Evolutionary conservation across 106 monocot genomes (phyloP).

Genomic region (Dendrobium huoshanense): DNA sequence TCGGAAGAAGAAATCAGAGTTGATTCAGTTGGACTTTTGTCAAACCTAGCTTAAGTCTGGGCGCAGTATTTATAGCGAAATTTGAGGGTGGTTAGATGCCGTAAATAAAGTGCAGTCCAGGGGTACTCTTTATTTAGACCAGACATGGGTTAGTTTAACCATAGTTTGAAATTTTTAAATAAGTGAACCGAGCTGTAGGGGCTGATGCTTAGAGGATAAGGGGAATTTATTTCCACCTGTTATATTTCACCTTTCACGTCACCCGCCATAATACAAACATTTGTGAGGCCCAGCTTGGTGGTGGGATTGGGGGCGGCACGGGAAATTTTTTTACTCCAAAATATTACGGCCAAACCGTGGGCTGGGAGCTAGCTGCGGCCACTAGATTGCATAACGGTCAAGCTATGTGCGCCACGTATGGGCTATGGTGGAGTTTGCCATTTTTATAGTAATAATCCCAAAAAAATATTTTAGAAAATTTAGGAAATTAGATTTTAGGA

Average conservation of each 20-base stretch:
- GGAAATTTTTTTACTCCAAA: no score
- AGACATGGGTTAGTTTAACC: neutral
- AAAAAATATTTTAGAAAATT: no score
- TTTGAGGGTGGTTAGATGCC: neutral
- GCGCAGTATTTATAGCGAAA: conserved; percentile 23
- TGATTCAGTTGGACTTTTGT: conserved; percentile 16
- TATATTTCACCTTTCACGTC: neutral
- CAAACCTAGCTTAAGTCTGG: conserved; percentile 20
- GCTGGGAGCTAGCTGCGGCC: neutral
- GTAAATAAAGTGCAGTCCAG: neutral
- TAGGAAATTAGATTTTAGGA: no score
- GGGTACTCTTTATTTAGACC: neutral
- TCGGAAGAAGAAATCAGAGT: neutral
- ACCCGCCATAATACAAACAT: neutral
- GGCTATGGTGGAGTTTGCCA: no score
- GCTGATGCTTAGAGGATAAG: neutral
- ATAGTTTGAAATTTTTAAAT: neutral
- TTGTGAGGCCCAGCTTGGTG: neutral
- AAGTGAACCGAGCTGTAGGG: neutral
- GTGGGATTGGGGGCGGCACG: neutral
- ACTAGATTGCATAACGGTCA: neutral
- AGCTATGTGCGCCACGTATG: neutral
- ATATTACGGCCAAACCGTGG: neutral
- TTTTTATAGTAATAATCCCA: no score
- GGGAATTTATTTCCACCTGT: neutral